Evolutionary conservation across 2,329 filamentous ascomycete species (phyloP), one percentile per base, ranked within the genome.

Genomic region (Tolypocladium album): DNA sequence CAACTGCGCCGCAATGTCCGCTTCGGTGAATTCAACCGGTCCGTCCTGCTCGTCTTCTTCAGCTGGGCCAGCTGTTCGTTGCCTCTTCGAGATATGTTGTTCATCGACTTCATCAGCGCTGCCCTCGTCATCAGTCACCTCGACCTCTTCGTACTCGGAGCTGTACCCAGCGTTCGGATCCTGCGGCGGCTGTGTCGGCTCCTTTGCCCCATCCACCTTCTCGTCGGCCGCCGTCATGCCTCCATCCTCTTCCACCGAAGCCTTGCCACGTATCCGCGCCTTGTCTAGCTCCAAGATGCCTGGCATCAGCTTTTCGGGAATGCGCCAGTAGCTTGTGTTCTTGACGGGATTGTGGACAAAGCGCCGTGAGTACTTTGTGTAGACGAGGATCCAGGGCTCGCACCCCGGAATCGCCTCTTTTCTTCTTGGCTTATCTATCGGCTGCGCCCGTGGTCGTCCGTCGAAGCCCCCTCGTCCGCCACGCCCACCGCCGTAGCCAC

Each of bases 291-390:
- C 82, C 57, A 87, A 66, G 59, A 94, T 89, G 17, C 85, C 91
- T 62, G 88, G 86, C 81, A 92, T 87, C 42, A 99, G 80, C 71
- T 94, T 88, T 59, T 90, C 85, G 0, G 94, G 94, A 67, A 97
- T 94, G 68, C 91, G 91, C 94, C 95, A 99, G 73, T 92, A 92
- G 73, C 92, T 97, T 65, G 92, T 82, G 43, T 93, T 89, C 65
- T 93, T 96, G 59, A 83, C 82, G 0, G 87, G 84, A 66, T 99
- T 96, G 76, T 96, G 90, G 2, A 92, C 92, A 69, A 99, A 99
- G 58, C 92, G 84, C 60, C 94, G 82, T 27, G 90, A 90, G 63
- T 93, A 86, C 70, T 91, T 97, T 0, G 94, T 99, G 70, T 88
- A 90, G n/a, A 99, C 90, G 4, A 99, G 78, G 0, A 96, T 75